A percentile compares a stretch with the other conserved stretches of the same genome.
phyloP scores from a whole-genome alignment of 2,329 filamentous ascomycete genomes.

The Sporothrix inflata region DNA sequence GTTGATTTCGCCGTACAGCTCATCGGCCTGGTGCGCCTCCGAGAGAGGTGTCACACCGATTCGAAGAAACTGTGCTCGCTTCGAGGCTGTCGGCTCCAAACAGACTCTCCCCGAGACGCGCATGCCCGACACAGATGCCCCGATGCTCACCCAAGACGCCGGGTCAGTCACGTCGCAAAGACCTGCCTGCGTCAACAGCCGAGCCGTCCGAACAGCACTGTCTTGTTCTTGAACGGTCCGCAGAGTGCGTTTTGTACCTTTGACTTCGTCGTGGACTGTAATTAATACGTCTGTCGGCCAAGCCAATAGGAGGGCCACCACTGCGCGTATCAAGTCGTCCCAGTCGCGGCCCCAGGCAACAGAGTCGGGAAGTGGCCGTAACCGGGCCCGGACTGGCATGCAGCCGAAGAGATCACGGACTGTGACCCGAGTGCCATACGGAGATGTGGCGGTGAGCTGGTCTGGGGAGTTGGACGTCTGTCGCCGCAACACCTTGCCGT shows the following conservation, averaged over 20 bases:
- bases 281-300: constrained; percentile 64
- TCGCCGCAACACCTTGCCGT: constrained; percentile 66
- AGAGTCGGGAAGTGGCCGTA: constrained; percentile 58
- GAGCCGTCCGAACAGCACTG: constrained; percentile 43
- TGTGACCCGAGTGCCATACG: constrained; percentile 74
- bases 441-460: constrained; percentile 54
- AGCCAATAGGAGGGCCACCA: constrained; percentile 70
- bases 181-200: constrained; percentile 67
- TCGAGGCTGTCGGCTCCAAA: constrained; percentile 69
- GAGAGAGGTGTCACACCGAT: constrained; percentile 71
- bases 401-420: constrained; percentile 85
- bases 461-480: constrained; percentile 63
- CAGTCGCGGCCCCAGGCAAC: constrained; percentile 59
- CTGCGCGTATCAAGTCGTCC: constrained; percentile 60
- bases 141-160: constrained; percentile 69
- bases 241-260: constrained; percentile 41
- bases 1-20: constrained; percentile 80
- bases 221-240: constrained; percentile 27
- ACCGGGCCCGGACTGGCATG: constrained; percentile 88
- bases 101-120: constrained; percentile 73
- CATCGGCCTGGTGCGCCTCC: constrained; percentile 58
- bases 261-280: constrained; percentile 56
- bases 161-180: constrained; percentile 59
- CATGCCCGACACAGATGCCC: constrained; percentile 65
- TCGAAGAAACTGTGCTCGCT: constrained; percentile 78